Evolutionary conservation across 495 filamentous ascomycete species (phyloP), one percentile per base, ranked within the genome.

Genomic region (Penicillium crystallinum): DNA sequence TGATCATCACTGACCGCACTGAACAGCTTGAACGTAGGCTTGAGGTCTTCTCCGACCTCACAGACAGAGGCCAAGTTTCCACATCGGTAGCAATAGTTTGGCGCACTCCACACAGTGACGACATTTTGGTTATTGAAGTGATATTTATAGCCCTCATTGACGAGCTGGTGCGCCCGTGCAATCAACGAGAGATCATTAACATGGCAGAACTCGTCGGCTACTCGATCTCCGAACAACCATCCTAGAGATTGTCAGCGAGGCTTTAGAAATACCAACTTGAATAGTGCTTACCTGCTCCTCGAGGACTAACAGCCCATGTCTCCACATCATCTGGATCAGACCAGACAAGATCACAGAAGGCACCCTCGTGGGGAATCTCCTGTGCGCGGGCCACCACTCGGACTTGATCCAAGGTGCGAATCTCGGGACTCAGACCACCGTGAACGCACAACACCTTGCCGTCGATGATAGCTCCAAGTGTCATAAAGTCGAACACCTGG

Each of bases 71-170:
- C 93, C 31, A 98, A 85, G 60, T 98, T 98, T 45, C 93, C 93
- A 62, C 93, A 98, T 27, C 93, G 88, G 67, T 98, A 98, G 73
- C 93, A 98, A 79, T 98, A 98, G 70, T 98, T 98, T 10, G 93
- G 93, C 0, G 93, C 93, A 25, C 89, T 95, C 93, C 93, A 98
- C 27, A 98, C 93, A 0, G 93, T 98, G n/a, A 97, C 93, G 46
- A 98, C 93, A 21, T 95, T 93, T 64, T 95, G 92, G 63, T 96
- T 86, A 45, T 82, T 72, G 71, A 98, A 98, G 66, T 98, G 93
- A 66, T 90, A 97, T 75, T 97, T 98, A 78, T 95, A 98, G 31
- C 93, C 93, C 68, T 98, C 93, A 55, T 97, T 97, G 48, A 98
- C 93, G 5, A 98, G 79, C 62, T 98, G 93, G 73, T 98, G 93